A percentile compares a stretch with the other conserved stretches of the same genome.
Conservation (phyloP, 2,329 filamentous ascomycete genomes). For the Xylaria polymorpha region DNA sequence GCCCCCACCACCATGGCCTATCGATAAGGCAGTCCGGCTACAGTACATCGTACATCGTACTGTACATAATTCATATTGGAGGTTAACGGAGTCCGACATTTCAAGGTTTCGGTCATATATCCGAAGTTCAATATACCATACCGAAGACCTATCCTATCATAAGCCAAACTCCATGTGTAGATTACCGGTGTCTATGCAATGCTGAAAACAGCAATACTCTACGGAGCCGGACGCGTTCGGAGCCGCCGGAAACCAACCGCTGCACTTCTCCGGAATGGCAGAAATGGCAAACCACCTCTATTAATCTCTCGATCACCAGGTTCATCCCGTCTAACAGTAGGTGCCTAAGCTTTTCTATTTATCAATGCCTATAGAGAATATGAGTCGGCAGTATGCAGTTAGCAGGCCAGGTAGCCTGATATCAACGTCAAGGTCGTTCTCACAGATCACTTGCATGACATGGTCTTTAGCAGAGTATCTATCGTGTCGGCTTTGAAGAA, state of each 20-base stretch:
- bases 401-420: background rate
- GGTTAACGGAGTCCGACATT: background rate
- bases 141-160: background rate
- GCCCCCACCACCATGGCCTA: constrained; percentile 10
- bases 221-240: background rate
- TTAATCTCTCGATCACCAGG: background rate
- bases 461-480: background rate
- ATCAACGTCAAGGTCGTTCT: background rate
- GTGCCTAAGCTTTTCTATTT: background rate
- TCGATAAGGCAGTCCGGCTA: constrained; percentile 12
- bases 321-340: background rate
- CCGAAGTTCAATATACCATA: background rate
- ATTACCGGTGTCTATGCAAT: background rate
- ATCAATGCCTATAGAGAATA: background rate
- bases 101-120: background rate
- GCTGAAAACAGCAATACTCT: background rate
- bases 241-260: background rate
- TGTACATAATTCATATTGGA: too few relatives aligned
- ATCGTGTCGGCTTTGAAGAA: background rate
- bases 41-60: too few relatives aligned
- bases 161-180: background rate
- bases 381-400: background rate
- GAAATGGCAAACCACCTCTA: background rate
- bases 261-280: background rate
- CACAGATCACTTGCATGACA: background rate